Percentiles rank a stretch among this genome's conserved stretches.
These are phyloP conservation scores for Coffea humblotiana DNA, from an alignment of 305 asterid genomes.

Conservation along the genomic window DNA sequence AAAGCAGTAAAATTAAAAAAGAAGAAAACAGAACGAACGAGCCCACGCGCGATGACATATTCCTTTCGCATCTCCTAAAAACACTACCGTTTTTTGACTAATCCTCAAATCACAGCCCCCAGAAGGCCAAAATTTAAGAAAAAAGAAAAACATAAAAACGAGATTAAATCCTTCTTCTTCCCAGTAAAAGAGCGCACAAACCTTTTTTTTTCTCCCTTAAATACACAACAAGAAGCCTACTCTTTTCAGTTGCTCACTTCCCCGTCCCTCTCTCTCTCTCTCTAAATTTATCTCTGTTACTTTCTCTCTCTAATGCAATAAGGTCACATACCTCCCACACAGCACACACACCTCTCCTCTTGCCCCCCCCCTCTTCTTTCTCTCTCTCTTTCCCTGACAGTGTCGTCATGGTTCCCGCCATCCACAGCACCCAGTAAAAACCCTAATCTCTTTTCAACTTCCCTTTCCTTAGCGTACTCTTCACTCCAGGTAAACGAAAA, in stretches of 20 bases:
- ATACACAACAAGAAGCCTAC: too few species aligned
- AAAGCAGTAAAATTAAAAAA: too few species aligned
- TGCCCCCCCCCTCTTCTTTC: slow-evolving; percentile 5
- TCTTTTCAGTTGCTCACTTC: background rate
- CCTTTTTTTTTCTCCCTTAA: too few species aligned
- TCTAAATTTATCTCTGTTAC: background rate
- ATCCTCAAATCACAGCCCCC: too few species aligned
- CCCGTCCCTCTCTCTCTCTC: background rate
- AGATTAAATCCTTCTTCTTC: too few species aligned
- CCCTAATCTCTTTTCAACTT: slow-evolving; percentile 33
- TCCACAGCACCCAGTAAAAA: slow-evolving; percentile 39
- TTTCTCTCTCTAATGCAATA: background rate
- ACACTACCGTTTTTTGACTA: too few species aligned
- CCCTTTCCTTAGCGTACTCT: slow-evolving; percentile 10
- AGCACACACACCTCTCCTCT: slow-evolving; percentile 3
- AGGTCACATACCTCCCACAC: background rate
- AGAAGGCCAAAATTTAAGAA: too few species aligned
- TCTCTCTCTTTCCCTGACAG: slow-evolving; percentile 12
- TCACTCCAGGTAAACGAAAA: slow-evolving; percentile 41
- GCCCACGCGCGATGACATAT: too few species aligned
- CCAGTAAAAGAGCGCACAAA: too few species aligned
- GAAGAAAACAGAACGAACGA: too few species aligned
- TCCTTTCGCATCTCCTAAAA: too few species aligned
- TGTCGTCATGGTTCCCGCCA: slow-evolving; percentile 57
- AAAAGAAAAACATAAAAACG: too few species aligned